Evolutionary conservation across 2,329 filamentous ascomycete species (phyloP).

Genomic region (Berkeleyomyces basicola): DNA sequence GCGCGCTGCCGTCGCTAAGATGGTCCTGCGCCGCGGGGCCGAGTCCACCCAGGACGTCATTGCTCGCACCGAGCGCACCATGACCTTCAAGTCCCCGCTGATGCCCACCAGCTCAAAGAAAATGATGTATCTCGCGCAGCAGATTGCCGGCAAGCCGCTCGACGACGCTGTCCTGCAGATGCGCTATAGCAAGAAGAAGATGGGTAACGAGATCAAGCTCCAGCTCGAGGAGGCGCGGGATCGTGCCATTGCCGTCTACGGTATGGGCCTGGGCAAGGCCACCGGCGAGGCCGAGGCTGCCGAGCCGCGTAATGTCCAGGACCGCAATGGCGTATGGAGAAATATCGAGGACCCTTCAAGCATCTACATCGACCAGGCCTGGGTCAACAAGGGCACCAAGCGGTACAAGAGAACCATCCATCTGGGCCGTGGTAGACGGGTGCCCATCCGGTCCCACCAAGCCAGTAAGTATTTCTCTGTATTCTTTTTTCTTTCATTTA

Average conservation of each 20-base stretch:
- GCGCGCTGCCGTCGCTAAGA: conserved; percentile 65
- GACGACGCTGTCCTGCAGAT: conserved; percentile 91
- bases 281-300: conserved; percentile 17
- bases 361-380: conserved; percentile 83
- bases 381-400: conserved; percentile 65
- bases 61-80: conserved; percentile 42
- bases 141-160: conserved; percentile 85
- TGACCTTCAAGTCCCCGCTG: conserved; percentile 45
- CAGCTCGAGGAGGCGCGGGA: conserved; percentile 72
- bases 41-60: conserved; percentile 47
- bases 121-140: conserved; percentile 65
- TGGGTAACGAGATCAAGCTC: conserved; percentile 59
- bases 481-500: neutral
- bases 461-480: conserved; percentile 45
- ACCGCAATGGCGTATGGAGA: conserved; percentile 59
- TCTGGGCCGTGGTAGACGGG: conserved; percentile 57
- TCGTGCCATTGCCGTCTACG: conserved; percentile 58
- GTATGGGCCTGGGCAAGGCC: conserved; percentile 59
- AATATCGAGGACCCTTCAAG: conserved; percentile 56
- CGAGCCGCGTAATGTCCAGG: conserved; percentile 38
- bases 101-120: conserved; percentile 88
- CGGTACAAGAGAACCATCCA: conserved; percentile 43
- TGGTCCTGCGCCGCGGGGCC: conserved; percentile 40
- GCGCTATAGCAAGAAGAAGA: conserved; percentile 89
- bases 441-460: conserved; percentile 51